Conservation (phyloP, 805 yeast genomes). For the Jamesozyma spencerorum region DNA sequence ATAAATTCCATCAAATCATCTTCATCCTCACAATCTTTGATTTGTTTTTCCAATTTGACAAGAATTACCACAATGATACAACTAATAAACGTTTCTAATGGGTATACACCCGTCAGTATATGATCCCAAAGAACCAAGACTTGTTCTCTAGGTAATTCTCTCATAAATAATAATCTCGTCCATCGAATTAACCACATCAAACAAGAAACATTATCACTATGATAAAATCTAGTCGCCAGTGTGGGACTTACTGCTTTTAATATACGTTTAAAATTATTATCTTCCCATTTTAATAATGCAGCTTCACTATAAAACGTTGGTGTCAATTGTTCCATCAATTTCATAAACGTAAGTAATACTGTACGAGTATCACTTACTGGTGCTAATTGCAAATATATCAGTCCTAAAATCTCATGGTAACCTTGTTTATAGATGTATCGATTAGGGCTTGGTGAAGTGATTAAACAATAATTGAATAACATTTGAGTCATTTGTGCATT, state of each 20-base stretch:
- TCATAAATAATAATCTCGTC: constrained; percentile 24
- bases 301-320: constrained; percentile 22
- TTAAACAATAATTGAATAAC: constrained; percentile 17
- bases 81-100: constrained; percentile 17
- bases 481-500: constrained; percentile 22
- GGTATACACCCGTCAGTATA: constrained; percentile 19
- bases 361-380: constrained; percentile 4
- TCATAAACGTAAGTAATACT: constrained; percentile 16
- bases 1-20: constrained; percentile 25
- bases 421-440: constrained; percentile 23
- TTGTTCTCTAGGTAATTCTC: constrained; percentile 22
- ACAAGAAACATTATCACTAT: background rate
- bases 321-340: constrained; percentile 20
- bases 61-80: constrained; percentile 20
- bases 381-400: constrained; percentile 21
- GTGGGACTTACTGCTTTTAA: constrained; percentile 9
- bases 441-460: background rate
- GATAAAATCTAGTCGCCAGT: too few species aligned
- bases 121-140: constrained; percentile 27
- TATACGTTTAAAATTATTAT: constrained; percentile 14
- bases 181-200: constrained; percentile 29
- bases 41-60: constrained; percentile 10
- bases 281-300: constrained; percentile 21
- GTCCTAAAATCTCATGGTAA: constrained; percentile 26
- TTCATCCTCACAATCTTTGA: constrained; percentile 24